phyloP scores from a whole-genome alignment of 352 stramenopile species.

The Hyphochytrium catenoides region DNA sequence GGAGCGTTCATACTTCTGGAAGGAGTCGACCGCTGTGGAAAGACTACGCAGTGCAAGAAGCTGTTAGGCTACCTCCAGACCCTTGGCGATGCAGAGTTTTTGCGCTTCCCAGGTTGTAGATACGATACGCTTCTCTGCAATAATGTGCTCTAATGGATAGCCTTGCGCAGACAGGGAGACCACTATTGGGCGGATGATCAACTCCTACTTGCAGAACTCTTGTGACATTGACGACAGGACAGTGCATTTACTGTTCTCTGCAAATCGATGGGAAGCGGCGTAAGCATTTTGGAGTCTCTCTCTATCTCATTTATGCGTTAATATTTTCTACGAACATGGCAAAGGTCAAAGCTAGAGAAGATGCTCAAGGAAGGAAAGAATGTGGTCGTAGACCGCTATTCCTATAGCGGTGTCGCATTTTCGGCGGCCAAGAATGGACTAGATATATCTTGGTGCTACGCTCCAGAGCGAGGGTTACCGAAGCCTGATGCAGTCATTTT shows the following conservation, averaged over 20 bases:
- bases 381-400: conserved; percentile 82
- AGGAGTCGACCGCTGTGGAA: conserved; percentile 94
- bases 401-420: conserved; percentile 95
- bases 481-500: conserved; percentile 92
- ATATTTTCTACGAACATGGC: not conserved
- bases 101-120: conserved; percentile 20
- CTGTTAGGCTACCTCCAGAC: conserved; percentile 35
- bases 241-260: conserved; percentile 97
- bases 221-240: conserved; percentile 80
- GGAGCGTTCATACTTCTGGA: conserved; percentile 97
- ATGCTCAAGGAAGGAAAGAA: conserved; percentile 53
- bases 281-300: conserved; percentile 10
- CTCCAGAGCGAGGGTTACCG: conserved; percentile 84
- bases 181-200: conserved; percentile 86
- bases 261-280: conserved; percentile 95
- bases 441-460: conserved; percentile 89
- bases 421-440: conserved; percentile 81
- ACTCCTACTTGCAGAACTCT: conserved; percentile 78
- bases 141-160: no score
- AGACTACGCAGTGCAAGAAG: conserved; percentile 92
- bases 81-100: conserved; percentile 12
- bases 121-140: no score
- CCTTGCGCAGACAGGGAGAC: conserved; percentile 60
- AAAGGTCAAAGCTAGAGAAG: conserved; percentile 20
- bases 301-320: conserved; percentile 3